A percentile compares a stretch with the other conserved stretches of the same genome.
Evolutionary conservation across 805 yeast genomes (phyloP).

Genomic region (Schwanniomyces sp.): DNA sequence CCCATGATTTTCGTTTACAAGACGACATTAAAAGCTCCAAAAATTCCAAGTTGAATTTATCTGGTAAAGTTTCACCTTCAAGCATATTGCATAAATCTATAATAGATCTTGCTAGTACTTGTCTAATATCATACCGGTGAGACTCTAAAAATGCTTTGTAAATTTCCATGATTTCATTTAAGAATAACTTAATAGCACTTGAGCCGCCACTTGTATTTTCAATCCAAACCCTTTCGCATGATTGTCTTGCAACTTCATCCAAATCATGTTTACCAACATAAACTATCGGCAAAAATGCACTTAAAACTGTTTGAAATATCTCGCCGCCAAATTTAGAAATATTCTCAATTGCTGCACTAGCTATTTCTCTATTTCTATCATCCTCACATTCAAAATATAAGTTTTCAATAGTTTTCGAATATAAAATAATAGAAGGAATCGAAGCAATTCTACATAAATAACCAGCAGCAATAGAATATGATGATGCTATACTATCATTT

Average conservation of each 20-base stretch:
- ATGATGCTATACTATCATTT: conserved; percentile 68
- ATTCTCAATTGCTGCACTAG: conserved; percentile 64
- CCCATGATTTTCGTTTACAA: conserved; percentile 79
- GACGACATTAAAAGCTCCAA: conserved; percentile 59
- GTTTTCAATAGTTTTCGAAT: conserved; percentile 48
- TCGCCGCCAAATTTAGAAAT: conserved; percentile 70
- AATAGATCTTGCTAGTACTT: conserved; percentile 67
- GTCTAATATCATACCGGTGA: conserved; percentile 61
- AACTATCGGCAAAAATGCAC: conserved; percentile 72
- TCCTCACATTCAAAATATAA: conserved; percentile 62
- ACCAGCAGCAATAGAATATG: conserved; percentile 82
- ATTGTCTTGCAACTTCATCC: conserved; percentile 40
- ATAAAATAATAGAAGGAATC: conserved; percentile 49
- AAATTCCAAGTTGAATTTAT: conserved; percentile 24
- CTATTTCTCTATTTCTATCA: conserved; percentile 47
- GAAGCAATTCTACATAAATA: conserved; percentile 67
- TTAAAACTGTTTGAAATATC: conserved; percentile 58
- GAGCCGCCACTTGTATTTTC: conserved; percentile 75
- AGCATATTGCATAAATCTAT: conserved; percentile 55
- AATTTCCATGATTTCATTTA: conserved; percentile 62
- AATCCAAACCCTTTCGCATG: conserved; percentile 70
- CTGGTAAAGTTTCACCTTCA: conserved; percentile 25
- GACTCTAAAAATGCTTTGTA: conserved; percentile 52
- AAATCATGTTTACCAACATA: conserved; percentile 76
- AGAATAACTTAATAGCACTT: conserved; percentile 67